Conservation (phyloP, 1,139 yeast species). For the Candida sp. region DNA sequence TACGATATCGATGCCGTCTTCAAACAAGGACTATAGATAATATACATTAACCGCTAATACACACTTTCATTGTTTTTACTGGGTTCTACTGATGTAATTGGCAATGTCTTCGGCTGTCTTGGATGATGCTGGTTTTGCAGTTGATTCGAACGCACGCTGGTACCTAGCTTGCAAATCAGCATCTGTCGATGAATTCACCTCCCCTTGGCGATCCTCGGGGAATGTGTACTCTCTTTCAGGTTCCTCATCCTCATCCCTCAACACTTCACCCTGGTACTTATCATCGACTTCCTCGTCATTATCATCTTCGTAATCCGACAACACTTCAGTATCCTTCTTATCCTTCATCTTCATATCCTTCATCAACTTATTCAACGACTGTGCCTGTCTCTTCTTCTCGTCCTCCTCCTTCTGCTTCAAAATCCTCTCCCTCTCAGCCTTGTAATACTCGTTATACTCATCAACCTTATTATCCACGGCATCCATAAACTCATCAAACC, state of each 20-base stretch:
- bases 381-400: constrained; percentile 74
- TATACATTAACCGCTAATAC: constrained; percentile 3
- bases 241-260: constrained; percentile 63
- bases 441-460: constrained; percentile 84
- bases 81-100: constrained; percentile 51
- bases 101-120: constrained; percentile 76
- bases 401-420: constrained; percentile 77
- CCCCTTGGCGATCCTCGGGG: constrained; percentile 72
- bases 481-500: constrained; percentile 86
- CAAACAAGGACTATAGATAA: not conserved
- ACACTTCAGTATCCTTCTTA: constrained; percentile 61
- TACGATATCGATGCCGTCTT: constrained; percentile 34
- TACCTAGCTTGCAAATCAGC: constrained; percentile 71
- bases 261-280: constrained; percentile 65
- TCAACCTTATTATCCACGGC: constrained; percentile 88
- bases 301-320: constrained; percentile 63
- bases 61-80: constrained; percentile 7
- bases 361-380: constrained; percentile 74
- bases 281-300: constrained; percentile 32
- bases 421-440: constrained; percentile 85
- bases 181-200: constrained; percentile 50
- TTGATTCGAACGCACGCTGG: constrained; percentile 71
- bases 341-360: constrained; percentile 71
- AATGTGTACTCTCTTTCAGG: constrained; percentile 75
- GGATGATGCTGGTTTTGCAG: constrained; percentile 63